Percentiles rank a stretch among this genome's conserved stretches.
These are phyloP conservation scores for Starmerella floricola DNA, from an alignment of 805 yeast species.

Conservation along the genomic window DNA sequence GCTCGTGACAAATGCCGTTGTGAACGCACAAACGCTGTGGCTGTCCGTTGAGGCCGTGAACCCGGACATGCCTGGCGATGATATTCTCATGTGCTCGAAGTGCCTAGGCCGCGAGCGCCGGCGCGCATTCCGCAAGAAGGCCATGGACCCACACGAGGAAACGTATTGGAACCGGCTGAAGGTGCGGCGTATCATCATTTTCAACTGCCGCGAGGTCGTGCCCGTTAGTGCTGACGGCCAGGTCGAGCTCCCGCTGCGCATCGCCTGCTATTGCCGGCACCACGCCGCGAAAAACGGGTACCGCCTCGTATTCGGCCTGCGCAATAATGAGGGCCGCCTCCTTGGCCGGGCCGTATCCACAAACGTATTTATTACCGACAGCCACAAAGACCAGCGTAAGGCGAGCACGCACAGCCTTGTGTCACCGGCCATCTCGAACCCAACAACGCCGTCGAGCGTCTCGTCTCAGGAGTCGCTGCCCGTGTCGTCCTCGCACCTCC, in stretches of 20 bases:
- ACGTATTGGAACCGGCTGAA: constrained; percentile 67
- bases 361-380: constrained; percentile 84
- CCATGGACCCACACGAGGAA: constrained; percentile 58
- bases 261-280: constrained; percentile 93
- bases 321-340: constrained; percentile 46
- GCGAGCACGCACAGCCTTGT: not conserved
- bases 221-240: constrained; percentile 21
- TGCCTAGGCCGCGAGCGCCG: constrained; percentile 89
- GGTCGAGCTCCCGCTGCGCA: constrained; percentile 49
- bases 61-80: constrained; percentile 31
- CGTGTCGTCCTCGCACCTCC: not conserved
- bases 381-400: constrained; percentile 49
- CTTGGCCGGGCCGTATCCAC: constrained; percentile 62
- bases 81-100: constrained; percentile 73
- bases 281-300: constrained; percentile 84
- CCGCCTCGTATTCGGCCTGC: constrained; percentile 48
- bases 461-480: constrained; percentile 1
- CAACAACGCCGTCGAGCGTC: constrained; percentile 1
- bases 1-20: constrained; percentile 17
- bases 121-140: constrained; percentile 84
- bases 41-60: constrained; percentile 75
- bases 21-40: constrained; percentile 22
- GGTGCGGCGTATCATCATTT: constrained; percentile 72
- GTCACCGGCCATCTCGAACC: not conserved
- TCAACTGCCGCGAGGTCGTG: constrained; percentile 81